Evolutionary conservation across 495 filamentous ascomycete species (phyloP).

Genomic region (Penicillium turbatum): DNA sequence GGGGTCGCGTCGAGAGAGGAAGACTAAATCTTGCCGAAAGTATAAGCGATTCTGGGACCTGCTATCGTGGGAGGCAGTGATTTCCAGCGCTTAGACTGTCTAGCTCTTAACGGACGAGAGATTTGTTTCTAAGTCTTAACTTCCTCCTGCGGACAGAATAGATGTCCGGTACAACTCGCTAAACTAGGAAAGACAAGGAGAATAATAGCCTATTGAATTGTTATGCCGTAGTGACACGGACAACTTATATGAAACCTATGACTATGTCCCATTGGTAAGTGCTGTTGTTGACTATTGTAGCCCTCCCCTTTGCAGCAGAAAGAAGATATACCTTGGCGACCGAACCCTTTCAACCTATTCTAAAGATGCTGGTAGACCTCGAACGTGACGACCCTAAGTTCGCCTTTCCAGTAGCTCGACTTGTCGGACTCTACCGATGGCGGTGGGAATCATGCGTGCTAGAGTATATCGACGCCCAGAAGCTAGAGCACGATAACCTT

Average conservation of each 20-base stretch:
- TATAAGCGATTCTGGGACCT: too few relatives aligned
- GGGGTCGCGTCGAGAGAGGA: too few relatives aligned
- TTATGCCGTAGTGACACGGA: not conserved
- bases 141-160: not conserved
- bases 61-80: too few relatives aligned
- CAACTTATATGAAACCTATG: not conserved
- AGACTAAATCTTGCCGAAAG: too few relatives aligned
- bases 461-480: conserved; percentile 7
- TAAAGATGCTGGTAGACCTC: conserved; percentile 1
- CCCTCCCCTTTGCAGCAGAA: not conserved
- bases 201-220: not conserved
- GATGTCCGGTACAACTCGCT: not conserved
- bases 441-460: not conserved
- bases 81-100: too few relatives aligned
- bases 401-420: not conserved
- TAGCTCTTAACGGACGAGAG: too few relatives aligned
- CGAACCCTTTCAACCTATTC: too few relatives aligned
- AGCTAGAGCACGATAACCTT: not conserved
- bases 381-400: conserved; percentile 2
- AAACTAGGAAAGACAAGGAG: not conserved
- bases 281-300: not conserved
- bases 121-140: too few relatives aligned
- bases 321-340: too few relatives aligned
- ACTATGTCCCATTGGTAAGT: conserved; percentile 4
- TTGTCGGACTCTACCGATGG: conserved; percentile 1